phyloP scores from a whole-genome alignment of 2,329 filamentous ascomycete species.

The Cyanodermella asteris region DNA sequence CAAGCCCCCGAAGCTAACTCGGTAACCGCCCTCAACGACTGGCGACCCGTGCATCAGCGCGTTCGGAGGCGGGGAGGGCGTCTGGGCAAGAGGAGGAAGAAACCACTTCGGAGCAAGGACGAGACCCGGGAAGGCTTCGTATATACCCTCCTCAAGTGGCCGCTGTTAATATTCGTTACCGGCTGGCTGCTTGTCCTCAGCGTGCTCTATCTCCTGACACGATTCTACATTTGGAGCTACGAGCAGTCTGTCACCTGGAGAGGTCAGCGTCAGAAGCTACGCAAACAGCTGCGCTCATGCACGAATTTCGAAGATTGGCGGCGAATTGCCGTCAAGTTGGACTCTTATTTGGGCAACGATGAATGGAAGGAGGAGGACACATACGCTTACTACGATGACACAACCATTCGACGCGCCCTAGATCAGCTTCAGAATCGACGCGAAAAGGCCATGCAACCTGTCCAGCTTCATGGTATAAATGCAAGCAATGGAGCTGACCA shows the following conservation, averaged over 20 bases:
- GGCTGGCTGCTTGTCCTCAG: conserved; percentile 60
- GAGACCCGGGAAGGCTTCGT: conserved; percentile 88
- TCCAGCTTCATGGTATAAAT: too few species aligned
- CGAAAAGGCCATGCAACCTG: conserved; percentile 10
- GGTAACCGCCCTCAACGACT: conserved; percentile 82
- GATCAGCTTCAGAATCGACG: conserved; percentile 40
- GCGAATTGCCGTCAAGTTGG: conserved; percentile 52
- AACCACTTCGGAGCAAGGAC: conserved; percentile 42
- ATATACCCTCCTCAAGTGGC: conserved; percentile 80
- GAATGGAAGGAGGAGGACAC: conserved; percentile 28
- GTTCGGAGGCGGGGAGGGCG: conserved; percentile 25
- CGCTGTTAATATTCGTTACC: conserved; percentile 57
- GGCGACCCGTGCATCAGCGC: conserved; percentile 67
- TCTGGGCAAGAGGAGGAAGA: conserved; percentile 23
- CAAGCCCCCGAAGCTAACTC: conserved; percentile 58
- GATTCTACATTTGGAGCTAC: conserved; percentile 70
- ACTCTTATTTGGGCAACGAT: conserved; percentile 54
- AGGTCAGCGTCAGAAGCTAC: conserved; percentile 49
- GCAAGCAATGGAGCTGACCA: conserved; percentile 11
- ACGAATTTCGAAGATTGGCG: conserved; percentile 71
- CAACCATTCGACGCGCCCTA: conserved; percentile 57
- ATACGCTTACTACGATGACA: conserved; percentile 66
- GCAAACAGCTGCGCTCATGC: conserved; percentile 48
- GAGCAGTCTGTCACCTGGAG: conserved; percentile 84
- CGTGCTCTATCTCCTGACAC: conserved; percentile 54